Evolutionary conservation across 768 basidiomycete genomes (phyloP).

Genomic region (Rhodotorula graminis): DNA sequence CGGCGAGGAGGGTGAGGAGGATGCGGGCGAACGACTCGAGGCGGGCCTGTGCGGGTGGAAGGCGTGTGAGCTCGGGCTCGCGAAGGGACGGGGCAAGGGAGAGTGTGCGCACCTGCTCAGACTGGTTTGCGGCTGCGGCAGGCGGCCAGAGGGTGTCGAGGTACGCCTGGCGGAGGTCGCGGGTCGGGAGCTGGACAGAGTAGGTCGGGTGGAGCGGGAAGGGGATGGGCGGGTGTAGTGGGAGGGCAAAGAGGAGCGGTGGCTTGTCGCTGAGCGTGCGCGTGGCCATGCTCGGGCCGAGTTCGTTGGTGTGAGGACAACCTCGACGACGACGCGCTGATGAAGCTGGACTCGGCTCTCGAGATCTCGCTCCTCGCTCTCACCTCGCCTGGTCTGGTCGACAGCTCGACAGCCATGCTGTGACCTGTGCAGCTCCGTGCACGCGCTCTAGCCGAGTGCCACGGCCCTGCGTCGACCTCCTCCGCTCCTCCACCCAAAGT

Average conservation of each 20-base stretch:
- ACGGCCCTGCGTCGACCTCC: no score
- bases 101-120: background rate
- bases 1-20: constrained; percentile 13
- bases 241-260: constrained; percentile 18
- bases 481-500: no score
- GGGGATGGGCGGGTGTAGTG: constrained; percentile 17
- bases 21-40: constrained; percentile 31
- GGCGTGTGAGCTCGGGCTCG: background rate
- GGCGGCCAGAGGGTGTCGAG: constrained; percentile 19
- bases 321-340: background rate
- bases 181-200: constrained; percentile 18
- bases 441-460: no score
- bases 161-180: constrained; percentile 27
- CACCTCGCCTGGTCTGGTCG: no score
- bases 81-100: accelerated
- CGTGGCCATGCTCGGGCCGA: background rate
- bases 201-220: constrained; percentile 21
- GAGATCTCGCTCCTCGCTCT: background rate
- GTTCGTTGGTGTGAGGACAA: no score
- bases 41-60: background rate
- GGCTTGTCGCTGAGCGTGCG: background rate
- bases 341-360: background rate
- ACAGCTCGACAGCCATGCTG: no score
- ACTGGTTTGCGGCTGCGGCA: background rate
- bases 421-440: no score